phyloP scores from a whole-genome alignment of 371 early-diverging fungal species.

The Actinomortierella ambigua region DNA sequence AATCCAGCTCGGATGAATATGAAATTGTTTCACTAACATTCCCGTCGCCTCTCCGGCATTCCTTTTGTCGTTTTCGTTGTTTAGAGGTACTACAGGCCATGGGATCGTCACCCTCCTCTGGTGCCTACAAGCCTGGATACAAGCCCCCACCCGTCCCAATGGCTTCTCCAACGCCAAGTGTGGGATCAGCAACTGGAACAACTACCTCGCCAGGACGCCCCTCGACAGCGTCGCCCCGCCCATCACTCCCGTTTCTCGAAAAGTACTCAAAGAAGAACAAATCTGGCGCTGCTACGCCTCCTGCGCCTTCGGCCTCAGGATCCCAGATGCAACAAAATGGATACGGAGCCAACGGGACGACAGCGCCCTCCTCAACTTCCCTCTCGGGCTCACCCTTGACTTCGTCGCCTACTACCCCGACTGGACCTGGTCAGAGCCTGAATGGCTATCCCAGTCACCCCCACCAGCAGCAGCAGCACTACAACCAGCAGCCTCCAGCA shows the following conservation, averaged over 20 bases:
- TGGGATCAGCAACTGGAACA: constrained; percentile 8
- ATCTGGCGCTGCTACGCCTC: constrained; percentile 9
- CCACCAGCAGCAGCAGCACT: constrained; percentile 32
- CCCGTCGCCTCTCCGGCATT: too few relatives aligned
- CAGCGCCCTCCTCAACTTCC: constrained; percentile 10
- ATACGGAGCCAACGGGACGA: constrained; percentile 16
- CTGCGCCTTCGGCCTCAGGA: constrained; percentile 21
- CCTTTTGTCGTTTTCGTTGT: neutral
- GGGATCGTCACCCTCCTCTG: constrained; percentile 15
- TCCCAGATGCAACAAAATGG: constrained; percentile 5
- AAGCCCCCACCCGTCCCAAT: constrained; percentile 41
- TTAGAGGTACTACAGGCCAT: neutral
- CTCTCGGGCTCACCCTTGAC: constrained; percentile 35
- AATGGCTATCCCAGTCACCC: constrained; percentile 25
- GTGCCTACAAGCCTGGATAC: constrained; percentile 45
- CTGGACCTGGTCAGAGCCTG: constrained; percentile 29
- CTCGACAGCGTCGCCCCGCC: constrained; percentile 26
- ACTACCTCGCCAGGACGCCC: constrained; percentile 26
- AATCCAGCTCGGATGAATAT: too few relatives aligned
- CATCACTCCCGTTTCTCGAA: constrained; percentile 42
- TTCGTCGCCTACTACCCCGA: constrained; percentile 47
- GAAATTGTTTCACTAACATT: too few relatives aligned
- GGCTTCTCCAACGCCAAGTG: constrained; percentile 11
- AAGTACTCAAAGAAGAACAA: constrained; percentile 47
- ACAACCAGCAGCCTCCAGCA: too few relatives aligned